Conservation (phyloP, 305 asterid species). For the Euphrasia arctica region DNA sequence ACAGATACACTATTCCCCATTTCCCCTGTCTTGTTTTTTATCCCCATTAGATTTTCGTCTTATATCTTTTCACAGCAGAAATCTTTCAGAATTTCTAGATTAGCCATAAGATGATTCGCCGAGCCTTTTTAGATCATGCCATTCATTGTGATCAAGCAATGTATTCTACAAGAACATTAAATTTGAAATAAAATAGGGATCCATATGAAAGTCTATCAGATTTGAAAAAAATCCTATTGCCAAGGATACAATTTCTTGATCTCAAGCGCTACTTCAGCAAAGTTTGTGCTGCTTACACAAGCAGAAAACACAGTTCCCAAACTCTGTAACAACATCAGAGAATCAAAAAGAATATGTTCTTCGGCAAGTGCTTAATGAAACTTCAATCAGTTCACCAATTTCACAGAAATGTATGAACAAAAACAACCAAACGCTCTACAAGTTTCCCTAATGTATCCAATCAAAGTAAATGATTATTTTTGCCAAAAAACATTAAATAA, state of each 20-base stretch:
- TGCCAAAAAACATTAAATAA: background rate
- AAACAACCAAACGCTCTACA: constrained; percentile 1
- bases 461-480: constrained; percentile 14
- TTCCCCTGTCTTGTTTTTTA: background rate
- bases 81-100: too few relatives aligned
- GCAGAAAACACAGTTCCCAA: background rate
- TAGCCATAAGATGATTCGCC: background rate
- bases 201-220: background rate
- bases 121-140: constrained; percentile 11
- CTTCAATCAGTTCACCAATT: background rate
- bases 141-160: constrained; percentile 5
- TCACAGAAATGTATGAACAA: constrained; percentile 4
- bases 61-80: background rate
- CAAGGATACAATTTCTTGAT: background rate
- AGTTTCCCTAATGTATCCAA: constrained; percentile 2
- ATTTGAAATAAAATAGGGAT: background rate
- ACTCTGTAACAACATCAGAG: background rate
- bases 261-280: background rate
- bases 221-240: constrained; percentile 3
- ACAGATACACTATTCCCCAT: background rate
- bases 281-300: background rate
- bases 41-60: background rate
- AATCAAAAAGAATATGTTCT: background rate
- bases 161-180: background rate
- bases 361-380: background rate